Conservation (phyloP, 331 rosid genomes). For the Spiraea crenata region DNA sequence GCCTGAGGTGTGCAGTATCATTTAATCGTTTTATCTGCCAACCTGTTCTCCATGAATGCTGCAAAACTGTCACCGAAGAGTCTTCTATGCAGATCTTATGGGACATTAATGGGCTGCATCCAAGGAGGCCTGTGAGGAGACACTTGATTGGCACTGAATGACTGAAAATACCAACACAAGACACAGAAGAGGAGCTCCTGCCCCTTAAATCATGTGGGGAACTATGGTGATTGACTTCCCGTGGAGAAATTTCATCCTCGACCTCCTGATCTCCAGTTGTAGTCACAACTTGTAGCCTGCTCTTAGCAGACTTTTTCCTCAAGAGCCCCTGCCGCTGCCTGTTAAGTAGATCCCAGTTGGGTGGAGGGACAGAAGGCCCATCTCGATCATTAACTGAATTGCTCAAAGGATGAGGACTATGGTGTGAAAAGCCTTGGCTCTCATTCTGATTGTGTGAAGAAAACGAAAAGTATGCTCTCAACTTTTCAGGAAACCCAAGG, state of each 20-base stretch:
- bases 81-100: slow-evolving; percentile 84
- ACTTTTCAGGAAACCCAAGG: slow-evolving; percentile 71
- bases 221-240: slow-evolving; percentile 52
- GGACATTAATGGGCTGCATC: slow-evolving; percentile 76
- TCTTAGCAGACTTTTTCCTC: slow-evolving; percentile 87
- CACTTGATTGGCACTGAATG: slow-evolving; percentile 84
- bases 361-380: slow-evolving; percentile 50
- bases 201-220: slow-evolving; percentile 52
- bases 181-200: slow-evolving; percentile 45
- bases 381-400: slow-evolving; percentile 74
- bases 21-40: slow-evolving; percentile 92
- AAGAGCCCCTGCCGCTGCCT: slow-evolving; percentile 67
- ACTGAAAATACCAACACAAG: slow-evolving; percentile 74
- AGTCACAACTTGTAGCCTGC: slow-evolving; percentile 87
- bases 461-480: slow-evolving; percentile 51
- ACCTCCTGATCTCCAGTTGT: slow-evolving; percentile 66
- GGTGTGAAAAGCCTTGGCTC: slow-evolving; percentile 51
- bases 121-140: slow-evolving; percentile 86
- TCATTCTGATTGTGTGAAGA: slow-evolving; percentile 59
- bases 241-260: slow-evolving; percentile 71
- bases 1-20: slow-evolving; percentile 91
- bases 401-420: slow-evolving; percentile 49
- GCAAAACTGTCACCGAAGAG: slow-evolving; percentile 90
- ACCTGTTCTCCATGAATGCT: slow-evolving; percentile 86
- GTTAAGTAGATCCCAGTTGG: slow-evolving; percentile 64